Base-by-base conservation (phyloP, 2,329 filamentous ascomycete species). In the Pezicula radicicola region DNA sequence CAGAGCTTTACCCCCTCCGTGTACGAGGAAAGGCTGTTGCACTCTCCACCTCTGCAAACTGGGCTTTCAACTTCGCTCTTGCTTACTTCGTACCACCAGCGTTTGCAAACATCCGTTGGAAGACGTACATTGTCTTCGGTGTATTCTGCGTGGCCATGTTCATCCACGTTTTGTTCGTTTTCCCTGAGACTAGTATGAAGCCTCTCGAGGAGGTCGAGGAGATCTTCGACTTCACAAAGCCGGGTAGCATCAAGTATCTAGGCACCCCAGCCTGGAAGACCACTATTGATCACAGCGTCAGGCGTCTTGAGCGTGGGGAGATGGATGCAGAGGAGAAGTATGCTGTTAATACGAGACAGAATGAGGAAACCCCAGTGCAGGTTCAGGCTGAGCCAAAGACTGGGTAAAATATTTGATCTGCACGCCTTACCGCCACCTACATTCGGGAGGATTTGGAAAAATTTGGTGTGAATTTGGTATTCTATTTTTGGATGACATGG, bases 121-220 rank as follows among this genome's bases (percentile, higher is more conserved):
- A 74, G 63, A 73, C 74, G 0, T 81, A 80, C 58, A 70, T 78
- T 50, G 61, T 80, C 16, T 80, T 80, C 50, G 77, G 71, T 37
- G 68, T 78, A n/a, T 79, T 79, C 64, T 77, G 75, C 58, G 68
- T 70, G n/a, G 58, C 66, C 36, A 77, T 77, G 66, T 75, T 77
- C 50, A 60, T 76, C 48, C 76, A 80, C 58, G 72, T 75, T 27
- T 75, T 76, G 63, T 81, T 83, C 58, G 59, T 75, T 46, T 83
- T 82, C 67, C 79, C 79, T 0, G 79, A 83, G 64, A 83, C 79
- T 0, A 72, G 73, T 21, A 75, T 77, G 48, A 80, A 80, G 68
- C 75, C 75, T 0, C 70, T 82, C 1, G 79, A 83, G 55, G 78
- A 81, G 55, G 73, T 78, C 2, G 74, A 76, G 46, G 66, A 67